Conservation (phyloP, 2,329 filamentous ascomycete genomes). For the Cladophialophora psammophila region DNA sequence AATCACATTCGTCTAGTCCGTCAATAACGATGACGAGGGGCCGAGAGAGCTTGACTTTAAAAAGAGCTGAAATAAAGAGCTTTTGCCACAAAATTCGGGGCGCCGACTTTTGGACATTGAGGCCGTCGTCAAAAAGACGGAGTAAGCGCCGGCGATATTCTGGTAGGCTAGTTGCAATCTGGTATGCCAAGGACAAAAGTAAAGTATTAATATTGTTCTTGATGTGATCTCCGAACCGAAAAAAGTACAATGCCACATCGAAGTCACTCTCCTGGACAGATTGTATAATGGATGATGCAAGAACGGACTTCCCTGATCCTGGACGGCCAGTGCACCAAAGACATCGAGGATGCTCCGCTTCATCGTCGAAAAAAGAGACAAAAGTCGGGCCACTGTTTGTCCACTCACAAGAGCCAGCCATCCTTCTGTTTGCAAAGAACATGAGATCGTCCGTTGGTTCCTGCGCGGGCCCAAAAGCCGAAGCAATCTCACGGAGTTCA, state of each 20-base stretch:
- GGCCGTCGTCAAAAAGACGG: constrained; percentile 39
- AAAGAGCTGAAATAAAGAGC: constrained; percentile 45
- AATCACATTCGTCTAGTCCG: constrained; percentile 49
- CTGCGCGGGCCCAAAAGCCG: not conserved
- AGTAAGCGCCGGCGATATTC: constrained; percentile 38
- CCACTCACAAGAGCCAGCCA: constrained; percentile 28
- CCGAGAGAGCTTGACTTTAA: constrained; percentile 35
- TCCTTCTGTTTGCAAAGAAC: constrained; percentile 19
- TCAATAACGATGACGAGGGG: constrained; percentile 51
- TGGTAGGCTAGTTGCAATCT: constrained; percentile 40
- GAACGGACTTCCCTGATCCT: constrained; percentile 46
- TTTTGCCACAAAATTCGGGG: constrained; percentile 44
- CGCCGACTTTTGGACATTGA: constrained; percentile 43
- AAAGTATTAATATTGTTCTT: constrained; percentile 41
- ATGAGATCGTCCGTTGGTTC: constrained; percentile 26
- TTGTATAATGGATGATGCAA: constrained; percentile 38
- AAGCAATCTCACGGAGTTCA: too few relatives aligned
- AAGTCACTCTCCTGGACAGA: constrained; percentile 31
- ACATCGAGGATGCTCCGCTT: constrained; percentile 22
- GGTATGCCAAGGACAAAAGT: constrained; percentile 42
- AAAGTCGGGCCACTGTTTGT: not conserved
- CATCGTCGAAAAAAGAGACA: constrained; percentile 20
- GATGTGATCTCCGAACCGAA: constrained; percentile 41
- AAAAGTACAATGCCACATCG: constrained; percentile 44
- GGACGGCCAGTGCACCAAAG: constrained; percentile 44